These are phyloP conservation scores for Cyclostephanos tholiformis DNA, from an alignment of 108 stramenopile genomes.

Conservation along the genomic window DNA sequence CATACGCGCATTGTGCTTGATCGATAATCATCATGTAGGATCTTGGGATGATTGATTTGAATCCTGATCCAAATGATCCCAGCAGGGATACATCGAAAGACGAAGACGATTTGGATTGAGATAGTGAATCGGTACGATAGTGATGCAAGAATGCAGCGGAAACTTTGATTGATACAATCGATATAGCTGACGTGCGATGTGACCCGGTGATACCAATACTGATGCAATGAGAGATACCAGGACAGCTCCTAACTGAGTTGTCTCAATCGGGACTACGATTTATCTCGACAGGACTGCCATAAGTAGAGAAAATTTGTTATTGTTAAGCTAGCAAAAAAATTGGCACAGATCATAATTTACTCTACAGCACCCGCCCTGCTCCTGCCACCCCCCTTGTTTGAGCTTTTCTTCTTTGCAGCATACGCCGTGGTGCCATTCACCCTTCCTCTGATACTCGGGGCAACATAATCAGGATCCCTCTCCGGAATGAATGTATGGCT, in stretches of 20 bases:
- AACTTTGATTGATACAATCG: not conserved
- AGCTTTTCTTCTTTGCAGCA: not conserved
- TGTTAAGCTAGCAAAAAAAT: not conserved
- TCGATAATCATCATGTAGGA: not conserved
- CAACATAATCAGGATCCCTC: conserved; percentile 31
- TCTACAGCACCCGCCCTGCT: not conserved
- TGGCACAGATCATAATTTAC: not conserved
- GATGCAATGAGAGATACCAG: not conserved
- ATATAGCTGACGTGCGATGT: too few relatives aligned
- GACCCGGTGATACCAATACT: not conserved
- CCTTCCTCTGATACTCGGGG: not conserved
- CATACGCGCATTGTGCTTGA: not conserved
- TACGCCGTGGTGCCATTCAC: conserved; percentile 15
- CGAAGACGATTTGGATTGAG: conserved; percentile 21
- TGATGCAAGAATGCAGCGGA: not conserved
- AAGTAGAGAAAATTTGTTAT: not conserved
- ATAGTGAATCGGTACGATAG: not conserved
- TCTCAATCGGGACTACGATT: not conserved
- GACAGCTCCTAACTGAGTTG: not conserved
- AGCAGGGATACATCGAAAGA: conserved; percentile 21
- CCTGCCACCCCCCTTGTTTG: conserved; percentile 7
- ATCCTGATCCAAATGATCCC: conserved; percentile 26
- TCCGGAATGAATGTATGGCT: conserved; percentile 56
- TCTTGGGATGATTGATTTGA: conserved; percentile 13
- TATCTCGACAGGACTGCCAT: not conserved